Evolutionary conservation across 1,139 yeast genomes (phyloP), one percentile per base, ranked within the genome.

Genomic region (Kodamaea sp.): DNA sequence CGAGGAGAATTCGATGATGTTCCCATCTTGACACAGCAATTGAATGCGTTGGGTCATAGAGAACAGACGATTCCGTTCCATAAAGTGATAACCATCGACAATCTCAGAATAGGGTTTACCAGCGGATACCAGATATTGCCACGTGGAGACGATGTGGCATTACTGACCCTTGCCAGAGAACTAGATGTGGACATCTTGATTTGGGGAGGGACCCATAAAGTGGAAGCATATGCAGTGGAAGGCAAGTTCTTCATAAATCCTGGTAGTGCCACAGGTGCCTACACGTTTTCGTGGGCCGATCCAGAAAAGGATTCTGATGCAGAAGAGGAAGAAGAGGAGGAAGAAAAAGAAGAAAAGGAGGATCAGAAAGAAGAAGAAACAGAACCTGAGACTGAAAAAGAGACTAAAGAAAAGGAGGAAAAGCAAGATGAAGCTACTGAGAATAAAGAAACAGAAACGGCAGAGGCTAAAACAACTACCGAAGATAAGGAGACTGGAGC

Each of bases 161-260:
- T 92, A 39, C 70, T 87, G 48, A 78, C 85, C 1, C 74, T 86
- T 40, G 96, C 98, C 0, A 72, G 98, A 41, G 92, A 89, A 60
- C 69, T 90, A 69, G 95, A 90, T 55, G 97, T 87, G 29, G 97
- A 92, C 59, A 76, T 92, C 7, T 68, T 92, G 49, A 70, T 92
- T n/a, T 88, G 95, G 87, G 97, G 97, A n/a, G 96, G 96, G 0
- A 83, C 96, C 2, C 96, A 88, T 57, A 78, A 80, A 44, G 95
- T 88, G 6, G 97, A 92, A 54, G 96, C 97, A 0, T 92, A 88
- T 53, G 87, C 94, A 8, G 66, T 90, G 41, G 97, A 89, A 47
- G 95, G 95, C 19, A 88, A 87, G 62, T 88, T 90, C 59, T 92
- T 92, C 53, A 74, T 92, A 16, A 90, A 88, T 56, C 98, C 98